Evolutionary conservation across 2,329 filamentous ascomycete genomes (phyloP).

Genomic region (Nothopassalora personata): DNA sequence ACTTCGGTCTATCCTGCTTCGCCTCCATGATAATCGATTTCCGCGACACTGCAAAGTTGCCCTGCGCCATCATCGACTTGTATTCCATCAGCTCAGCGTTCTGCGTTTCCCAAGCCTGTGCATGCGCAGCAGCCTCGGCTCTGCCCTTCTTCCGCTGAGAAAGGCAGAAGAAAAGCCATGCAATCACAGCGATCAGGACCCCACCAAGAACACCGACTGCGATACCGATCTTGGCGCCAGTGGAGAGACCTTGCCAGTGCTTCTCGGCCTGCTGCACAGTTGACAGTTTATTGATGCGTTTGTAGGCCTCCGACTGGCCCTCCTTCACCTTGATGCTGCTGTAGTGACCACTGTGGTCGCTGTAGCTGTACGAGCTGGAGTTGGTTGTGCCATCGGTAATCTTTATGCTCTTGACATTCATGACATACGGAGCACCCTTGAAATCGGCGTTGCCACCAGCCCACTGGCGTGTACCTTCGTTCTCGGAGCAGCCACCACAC

Average conservation of each 20-base stretch:
- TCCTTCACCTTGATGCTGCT: slow-evolving; percentile 43
- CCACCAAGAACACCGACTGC: slow-evolving; percentile 41
- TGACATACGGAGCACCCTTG: slow-evolving; percentile 32
- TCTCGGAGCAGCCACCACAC: slow-evolving; percentile 81
- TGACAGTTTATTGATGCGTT: slow-evolving; percentile 36
- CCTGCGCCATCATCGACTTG: slow-evolving; percentile 25
- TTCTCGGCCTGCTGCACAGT: slow-evolving; percentile 39
- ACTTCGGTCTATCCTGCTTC: slow-evolving; percentile 8
- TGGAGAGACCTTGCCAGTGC: slow-evolving; percentile 41
- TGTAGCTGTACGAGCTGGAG: slow-evolving; percentile 37
- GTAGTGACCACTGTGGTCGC: slow-evolving; percentile 36
- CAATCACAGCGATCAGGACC: slow-evolving; percentile 32
- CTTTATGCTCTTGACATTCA: slow-evolving; percentile 32
- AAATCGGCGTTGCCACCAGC: slow-evolving; percentile 35
- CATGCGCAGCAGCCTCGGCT: slow-evolving; percentile 44
- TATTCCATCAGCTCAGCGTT: slow-evolving; percentile 33
- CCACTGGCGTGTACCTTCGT: slow-evolving; percentile 38
- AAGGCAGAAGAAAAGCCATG: slow-evolving; percentile 43
- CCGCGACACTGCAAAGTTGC: slow-evolving; percentile 23
- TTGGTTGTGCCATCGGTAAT: slow-evolving; percentile 33
- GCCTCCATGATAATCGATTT: slow-evolving; percentile 17
- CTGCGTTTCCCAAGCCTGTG: slow-evolving; percentile 43
- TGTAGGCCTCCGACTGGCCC: slow-evolving; percentile 28
- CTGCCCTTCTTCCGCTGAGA: slow-evolving; percentile 47
- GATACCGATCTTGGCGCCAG: slow-evolving; percentile 47